Conservation (phyloP, 164 flowering plant genomes). For the Kingdonia uniflora region DNA sequence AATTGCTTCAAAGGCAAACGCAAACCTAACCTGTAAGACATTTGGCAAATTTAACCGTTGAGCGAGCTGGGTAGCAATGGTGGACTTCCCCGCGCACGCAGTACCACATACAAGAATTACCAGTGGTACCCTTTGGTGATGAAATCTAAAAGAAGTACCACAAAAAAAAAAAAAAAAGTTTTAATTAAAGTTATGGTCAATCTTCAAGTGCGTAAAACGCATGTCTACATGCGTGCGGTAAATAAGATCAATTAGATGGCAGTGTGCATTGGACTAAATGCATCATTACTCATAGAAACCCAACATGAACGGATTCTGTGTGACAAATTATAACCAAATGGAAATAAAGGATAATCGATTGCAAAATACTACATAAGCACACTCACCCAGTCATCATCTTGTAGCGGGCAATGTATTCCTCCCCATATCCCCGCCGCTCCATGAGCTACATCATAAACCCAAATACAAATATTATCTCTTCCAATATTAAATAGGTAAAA, state of each 20-base stretch:
- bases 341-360: no score
- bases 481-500: no score
- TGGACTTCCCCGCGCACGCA: constrained; percentile 95
- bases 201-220: no score
- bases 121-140: constrained; percentile 94
- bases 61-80: constrained; percentile 98
- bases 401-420: constrained; percentile 85
- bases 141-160: constrained; percentile 47
- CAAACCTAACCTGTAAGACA: constrained; percentile 69
- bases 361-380: constrained; percentile 2
- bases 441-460: constrained; percentile 53
- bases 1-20: not conserved
- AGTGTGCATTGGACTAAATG: no score
- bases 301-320: no score
- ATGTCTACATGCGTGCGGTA: no score
- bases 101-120: constrained; percentile 98
- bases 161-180: no score
- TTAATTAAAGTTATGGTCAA: no score
- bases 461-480: not conserved
- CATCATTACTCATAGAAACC: no score
- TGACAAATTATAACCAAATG: no score
- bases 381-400: constrained; percentile 96
- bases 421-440: constrained; percentile 95
- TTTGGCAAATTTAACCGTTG: constrained; percentile 95
- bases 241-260: no score